Evolutionary conservation across 176 grass and related monocot species (phyloP), one percentile per base, ranked within the genome.

Genomic region (Thalia dealbata): DNA sequence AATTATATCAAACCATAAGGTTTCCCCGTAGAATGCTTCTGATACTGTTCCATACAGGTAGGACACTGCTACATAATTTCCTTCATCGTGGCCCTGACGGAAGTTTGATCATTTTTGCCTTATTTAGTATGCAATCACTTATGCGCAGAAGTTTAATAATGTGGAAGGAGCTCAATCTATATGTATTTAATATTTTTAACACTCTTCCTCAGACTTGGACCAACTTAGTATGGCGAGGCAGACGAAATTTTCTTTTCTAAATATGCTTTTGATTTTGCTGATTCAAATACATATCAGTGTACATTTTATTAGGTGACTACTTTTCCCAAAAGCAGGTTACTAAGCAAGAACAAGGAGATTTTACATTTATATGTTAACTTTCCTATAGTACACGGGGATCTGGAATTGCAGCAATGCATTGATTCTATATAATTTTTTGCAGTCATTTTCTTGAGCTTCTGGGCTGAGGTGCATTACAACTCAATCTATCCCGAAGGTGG

Each of bases 371-470:
- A 7, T 56, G 52, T 21, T n/a, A 18, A 55, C 16, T 18, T 19
- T 6, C 52, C 27, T 16, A 14, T n/a, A 27, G 9, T 6, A 30
- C 10, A 15, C 7, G 2, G 2, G 61, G 12, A 22, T 26, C 3
- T 64, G 16, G 21, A 7, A 3, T 7, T 0, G 13, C 13, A 64
- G 7, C 4, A 27, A 30, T 35, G 26, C 3, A 16, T 30, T 15
- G 29, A 27, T 66, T 29, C 27, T 7, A 48, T 77, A 52, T 67
- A 7, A 18, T 79, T 15, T 48, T 72, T 70, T 67, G 27, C 77
- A 90, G 83, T 90, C 54, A 86, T 90, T 71, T 83, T 90, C 81
- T 86, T 90, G 58, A 90, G 87, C 78, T 86, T 86, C 67, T 90
- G 87, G 87, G 83, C 87, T 60, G 87, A 90, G 83, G 87, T 90